Conservation (phyloP, 257 asterid species). For the Thymus quinquecostatus region DNA sequence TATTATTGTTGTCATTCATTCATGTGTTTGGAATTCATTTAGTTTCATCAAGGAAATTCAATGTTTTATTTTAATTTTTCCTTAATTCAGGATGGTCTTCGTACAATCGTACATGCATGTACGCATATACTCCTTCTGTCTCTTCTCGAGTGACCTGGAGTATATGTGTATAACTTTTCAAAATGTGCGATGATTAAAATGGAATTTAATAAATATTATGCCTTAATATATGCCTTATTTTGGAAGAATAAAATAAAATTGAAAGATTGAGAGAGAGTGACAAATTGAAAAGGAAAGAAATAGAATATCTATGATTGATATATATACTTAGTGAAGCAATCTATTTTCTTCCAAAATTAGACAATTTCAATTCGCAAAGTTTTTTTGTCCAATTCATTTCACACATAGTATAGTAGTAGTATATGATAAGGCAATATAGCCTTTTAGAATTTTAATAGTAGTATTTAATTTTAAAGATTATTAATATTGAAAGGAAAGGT, state of each 20-base stretch:
- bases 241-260: background rate
- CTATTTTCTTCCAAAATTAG: background rate
- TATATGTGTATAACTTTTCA: too few relatives aligned
- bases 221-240: background rate
- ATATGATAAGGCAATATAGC: background rate
- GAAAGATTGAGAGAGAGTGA: too few relatives aligned
- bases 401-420: too few relatives aligned
- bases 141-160: too few relatives aligned
- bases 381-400: background rate
- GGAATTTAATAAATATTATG: background rate
- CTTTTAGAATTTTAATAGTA: background rate
- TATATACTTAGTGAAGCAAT: background rate
- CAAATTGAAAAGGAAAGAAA: background rate
- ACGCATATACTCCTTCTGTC: background rate
- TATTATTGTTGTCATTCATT: too few relatives aligned
- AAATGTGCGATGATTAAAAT: background rate
- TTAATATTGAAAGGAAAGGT: background rate
- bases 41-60: too few relatives aligned
- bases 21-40: too few relatives aligned
- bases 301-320: background rate
- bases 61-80: too few relatives aligned
- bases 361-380: background rate
- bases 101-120: background rate
- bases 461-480: too few relatives aligned
- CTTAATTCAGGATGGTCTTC: background rate